These are phyloP conservation scores for Clonostachys rhizophaga DNA, from an alignment of 2,329 filamentous ascomycete species.

Conservation along the genomic window DNA sequence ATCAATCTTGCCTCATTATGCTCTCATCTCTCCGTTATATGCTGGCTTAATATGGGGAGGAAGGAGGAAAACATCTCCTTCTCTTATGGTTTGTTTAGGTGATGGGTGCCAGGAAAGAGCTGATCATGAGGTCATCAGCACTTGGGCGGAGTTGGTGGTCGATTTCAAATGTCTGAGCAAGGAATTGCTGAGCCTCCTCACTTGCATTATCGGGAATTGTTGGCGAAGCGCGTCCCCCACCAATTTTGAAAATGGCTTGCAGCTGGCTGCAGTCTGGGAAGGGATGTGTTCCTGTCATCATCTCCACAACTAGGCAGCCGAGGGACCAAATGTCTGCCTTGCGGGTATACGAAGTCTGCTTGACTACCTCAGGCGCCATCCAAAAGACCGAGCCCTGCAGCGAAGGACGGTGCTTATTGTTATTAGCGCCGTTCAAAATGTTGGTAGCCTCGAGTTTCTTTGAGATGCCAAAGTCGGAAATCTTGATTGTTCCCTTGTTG, in stretches of 20 bases:
- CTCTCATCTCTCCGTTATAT: neutral
- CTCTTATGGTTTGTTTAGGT: constrained; percentile 29
- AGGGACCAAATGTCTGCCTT: constrained; percentile 99
- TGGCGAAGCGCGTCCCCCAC: constrained; percentile 79
- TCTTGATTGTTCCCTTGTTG: constrained; percentile 98
- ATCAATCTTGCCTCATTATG: neutral
- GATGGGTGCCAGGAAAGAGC: constrained; percentile 74
- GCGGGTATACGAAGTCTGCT: constrained; percentile 94
- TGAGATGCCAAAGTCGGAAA: constrained; percentile 97
- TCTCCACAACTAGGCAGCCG: constrained; percentile 94
- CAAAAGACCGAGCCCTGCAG: constrained; percentile 97
- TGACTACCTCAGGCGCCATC: constrained; percentile 99
- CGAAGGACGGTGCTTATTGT: constrained; percentile 68
- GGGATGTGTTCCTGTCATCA: constrained; percentile 96
- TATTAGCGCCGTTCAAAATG: constrained; percentile 65
- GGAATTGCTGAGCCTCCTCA: constrained; percentile 76
- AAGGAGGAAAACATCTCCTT: neutral
- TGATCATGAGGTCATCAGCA: constrained; percentile 84
- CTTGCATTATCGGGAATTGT: constrained; percentile 85
- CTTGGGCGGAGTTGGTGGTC: constrained; percentile 89
- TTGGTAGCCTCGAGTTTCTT: constrained; percentile 95
- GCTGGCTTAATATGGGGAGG: neutral
- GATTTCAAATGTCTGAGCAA: constrained; percentile 89
- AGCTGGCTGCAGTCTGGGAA: constrained; percentile 97
- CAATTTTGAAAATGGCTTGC: constrained; percentile 98